These are phyloP conservation scores for Pyrenula massariospora DNA, from an alignment of 495 filamentous ascomycete genomes.

Conservation along the genomic window DNA sequence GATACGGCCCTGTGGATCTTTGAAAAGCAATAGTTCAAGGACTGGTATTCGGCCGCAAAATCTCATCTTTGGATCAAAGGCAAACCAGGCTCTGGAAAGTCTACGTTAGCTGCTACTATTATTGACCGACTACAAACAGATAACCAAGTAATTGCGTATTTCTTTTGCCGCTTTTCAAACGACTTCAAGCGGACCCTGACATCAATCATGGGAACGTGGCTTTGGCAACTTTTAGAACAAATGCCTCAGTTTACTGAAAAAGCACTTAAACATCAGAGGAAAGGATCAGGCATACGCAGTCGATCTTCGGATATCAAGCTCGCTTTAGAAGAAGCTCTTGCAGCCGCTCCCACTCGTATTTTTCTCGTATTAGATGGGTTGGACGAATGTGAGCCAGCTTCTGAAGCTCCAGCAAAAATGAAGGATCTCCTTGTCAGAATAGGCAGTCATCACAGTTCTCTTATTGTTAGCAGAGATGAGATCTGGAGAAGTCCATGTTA, in stretches of 20 bases:
- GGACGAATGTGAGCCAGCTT: background rate
- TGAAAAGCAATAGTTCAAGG: slow-evolving; percentile 20
- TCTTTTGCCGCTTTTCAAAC: background rate
- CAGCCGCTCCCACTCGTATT: background rate
- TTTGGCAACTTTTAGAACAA: background rate
- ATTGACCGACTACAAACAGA: background rate
- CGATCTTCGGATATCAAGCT: background rate
- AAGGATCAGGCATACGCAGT: background rate
- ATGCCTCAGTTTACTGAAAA: background rate
- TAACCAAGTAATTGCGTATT: background rate
- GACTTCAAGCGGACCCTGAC: background rate
- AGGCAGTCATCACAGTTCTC: background rate
- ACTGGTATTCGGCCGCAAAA: slow-evolving; percentile 30
- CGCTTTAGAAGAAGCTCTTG: background rate
- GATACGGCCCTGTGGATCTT: slow-evolving; percentile 41
- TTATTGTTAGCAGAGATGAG: background rate
- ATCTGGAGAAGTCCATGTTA: background rate
- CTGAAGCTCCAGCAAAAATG: background rate
- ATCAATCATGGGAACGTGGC: background rate
- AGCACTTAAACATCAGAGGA: background rate
- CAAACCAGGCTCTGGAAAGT: slow-evolving; percentile 34
- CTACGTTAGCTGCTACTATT: slow-evolving; percentile 10
- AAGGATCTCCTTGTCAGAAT: background rate
- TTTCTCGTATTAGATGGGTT: background rate
- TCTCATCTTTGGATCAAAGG: slow-evolving; percentile 39